Percentiles rank a stretch among this genome's conserved stretches.
Conservation (phyloP, 1,284 basidiomycete species). For the Trichosporon sp. region DNA sequence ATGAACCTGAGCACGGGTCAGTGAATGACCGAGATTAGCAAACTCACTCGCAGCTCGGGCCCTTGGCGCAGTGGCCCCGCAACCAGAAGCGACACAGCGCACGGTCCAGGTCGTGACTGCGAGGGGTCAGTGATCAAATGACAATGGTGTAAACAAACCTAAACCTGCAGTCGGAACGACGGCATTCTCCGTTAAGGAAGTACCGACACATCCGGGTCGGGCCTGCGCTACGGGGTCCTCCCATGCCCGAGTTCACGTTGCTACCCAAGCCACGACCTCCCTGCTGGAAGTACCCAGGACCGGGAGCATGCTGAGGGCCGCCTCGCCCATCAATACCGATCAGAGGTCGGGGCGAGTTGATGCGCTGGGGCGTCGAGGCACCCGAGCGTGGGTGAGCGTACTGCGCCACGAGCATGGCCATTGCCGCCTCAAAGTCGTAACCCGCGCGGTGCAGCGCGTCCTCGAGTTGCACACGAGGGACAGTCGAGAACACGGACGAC, state of each 20-base stretch:
- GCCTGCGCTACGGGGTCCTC: conserved; percentile 60
- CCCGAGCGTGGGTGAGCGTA: conserved; percentile 52
- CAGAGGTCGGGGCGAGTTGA: conserved; percentile 45
- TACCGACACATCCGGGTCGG: conserved; percentile 82
- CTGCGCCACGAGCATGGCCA: conserved; percentile 86
- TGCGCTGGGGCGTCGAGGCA: conserved; percentile 51
- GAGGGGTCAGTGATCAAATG: conserved; percentile 16
- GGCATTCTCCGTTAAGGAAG: conserved; percentile 93
- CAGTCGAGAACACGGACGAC: conserved; percentile 83
- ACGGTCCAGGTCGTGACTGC: conserved; percentile 83
- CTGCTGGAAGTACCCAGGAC: conserved; percentile 52
- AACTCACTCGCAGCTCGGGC: conserved; percentile 65
- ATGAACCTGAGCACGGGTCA: conserved; percentile 62
- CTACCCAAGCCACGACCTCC: conserved; percentile 46
- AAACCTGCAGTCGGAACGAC: conserved; percentile 94
- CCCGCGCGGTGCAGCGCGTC: conserved; percentile 83
- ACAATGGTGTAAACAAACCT: conserved; percentile 64
- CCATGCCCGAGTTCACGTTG: conserved; percentile 43
- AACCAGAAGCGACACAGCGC: conserved; percentile 98
- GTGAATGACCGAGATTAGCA: conserved; percentile 26
- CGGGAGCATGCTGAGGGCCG: conserved; percentile 37
- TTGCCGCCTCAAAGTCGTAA: conserved; percentile 92
- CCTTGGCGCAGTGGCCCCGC: conserved; percentile 91
- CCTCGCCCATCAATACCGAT: conserved; percentile 41
- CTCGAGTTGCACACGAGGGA: conserved; percentile 87